Base-by-base conservation (phyloP, 257 asterid species). In the Forsythia suspensa region DNA sequence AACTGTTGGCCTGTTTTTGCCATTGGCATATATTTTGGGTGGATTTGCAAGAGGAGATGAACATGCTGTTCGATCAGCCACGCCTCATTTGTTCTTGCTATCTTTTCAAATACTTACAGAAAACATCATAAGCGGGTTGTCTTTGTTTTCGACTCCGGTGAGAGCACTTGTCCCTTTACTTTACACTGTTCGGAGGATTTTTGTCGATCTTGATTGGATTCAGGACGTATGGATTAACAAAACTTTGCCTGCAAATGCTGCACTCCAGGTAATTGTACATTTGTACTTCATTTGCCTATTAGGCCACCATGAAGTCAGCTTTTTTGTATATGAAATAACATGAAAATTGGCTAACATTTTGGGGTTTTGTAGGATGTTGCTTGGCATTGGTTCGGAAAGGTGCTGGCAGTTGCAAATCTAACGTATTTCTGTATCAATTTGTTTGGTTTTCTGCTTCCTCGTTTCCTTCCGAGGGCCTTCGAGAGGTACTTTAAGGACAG, bases 1-100 rank as follows among this genome's bases (percentile, higher is more conserved):
- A 0, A 83, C 89, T 0, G 83, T 90, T 0, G 99, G 98, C 2
- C 55, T 93, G 76, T 93, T 95, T 81, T 55, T 95, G 80, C 98
- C 99, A 3, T 75, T 93, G 85, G 99, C 99, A 10, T 95, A 92
- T 78, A 97, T 91, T 11, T 77, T 95, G 72, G 99, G 99, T 18
- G 98, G 98, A 3, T 93, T 93, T 79, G 99, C 98, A 0, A 82
- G 98, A 29, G 99, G 97, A 0, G 99, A 95, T 80, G 94, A 95
- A 10, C 94, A 91, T 40, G 99, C 96, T 0, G 96, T 95, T 0
- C 85, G 92, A 13, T 95, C 97, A 2, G 98, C 98, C 0, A 89
- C 96, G 5, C 97, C 99, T 44, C 94, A 91, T 24, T 82, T 95
- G 71, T 93, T 95, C 84, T 69, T 95, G 82, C 88, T 95, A 0